A percentile compares a stretch with the other conserved stretches of the same genome.
Evolutionary conservation across 164 flowering plant genomes (phyloP).

Genomic region (Liriodendron chinense): DNA sequence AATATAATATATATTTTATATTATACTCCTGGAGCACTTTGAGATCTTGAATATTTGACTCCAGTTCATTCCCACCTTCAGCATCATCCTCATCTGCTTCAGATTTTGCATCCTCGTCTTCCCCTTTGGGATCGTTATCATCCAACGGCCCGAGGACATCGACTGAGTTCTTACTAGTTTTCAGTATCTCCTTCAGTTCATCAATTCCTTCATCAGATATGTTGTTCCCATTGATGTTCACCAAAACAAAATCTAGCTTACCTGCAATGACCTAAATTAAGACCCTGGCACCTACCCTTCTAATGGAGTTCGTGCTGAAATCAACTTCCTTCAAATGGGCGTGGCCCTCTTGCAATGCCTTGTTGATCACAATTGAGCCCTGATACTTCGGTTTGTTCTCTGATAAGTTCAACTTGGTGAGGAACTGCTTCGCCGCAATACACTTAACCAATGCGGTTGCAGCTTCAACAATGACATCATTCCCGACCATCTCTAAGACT

Average conservation of each 20-base stretch:
- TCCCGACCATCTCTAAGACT: slow-evolving; percentile 85
- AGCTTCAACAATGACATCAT: slow-evolving; percentile 67
- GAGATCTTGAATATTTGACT: slow-evolving; percentile 49
- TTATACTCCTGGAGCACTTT: slow-evolving; percentile 38
- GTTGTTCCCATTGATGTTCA: slow-evolving; percentile 70
- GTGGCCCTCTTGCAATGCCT: slow-evolving; percentile 51
- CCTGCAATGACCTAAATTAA: slow-evolving; percentile 51
- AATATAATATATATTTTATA: too few relatives aligned
- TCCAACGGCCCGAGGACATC: slow-evolving; percentile 69
- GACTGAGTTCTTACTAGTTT: slow-evolving; percentile 35
- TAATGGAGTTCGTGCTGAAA: slow-evolving; percentile 50
- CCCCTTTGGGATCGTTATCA: slow-evolving; percentile 89
- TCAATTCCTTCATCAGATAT: slow-evolving; percentile 88
- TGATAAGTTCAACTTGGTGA: slow-evolving; percentile 59
- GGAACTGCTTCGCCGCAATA: slow-evolving; percentile 39
- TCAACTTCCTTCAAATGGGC: slow-evolving; percentile 59
- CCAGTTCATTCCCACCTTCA: slow-evolving; percentile 38
- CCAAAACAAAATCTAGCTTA: slow-evolving; percentile 54
- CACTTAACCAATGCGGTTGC: slow-evolving; percentile 59
- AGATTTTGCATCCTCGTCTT: slow-evolving; percentile 41
- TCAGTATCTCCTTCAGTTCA: slow-evolving; percentile 66
- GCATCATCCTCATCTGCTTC: slow-evolving; percentile 28
- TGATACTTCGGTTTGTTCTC: slow-evolving; percentile 84
- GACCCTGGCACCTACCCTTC: slow-evolving; percentile 67
- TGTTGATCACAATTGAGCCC: slow-evolving; percentile 53